Conservation (phyloP, 306 rosid genomes). For the Cucumis hystrix region DNA sequence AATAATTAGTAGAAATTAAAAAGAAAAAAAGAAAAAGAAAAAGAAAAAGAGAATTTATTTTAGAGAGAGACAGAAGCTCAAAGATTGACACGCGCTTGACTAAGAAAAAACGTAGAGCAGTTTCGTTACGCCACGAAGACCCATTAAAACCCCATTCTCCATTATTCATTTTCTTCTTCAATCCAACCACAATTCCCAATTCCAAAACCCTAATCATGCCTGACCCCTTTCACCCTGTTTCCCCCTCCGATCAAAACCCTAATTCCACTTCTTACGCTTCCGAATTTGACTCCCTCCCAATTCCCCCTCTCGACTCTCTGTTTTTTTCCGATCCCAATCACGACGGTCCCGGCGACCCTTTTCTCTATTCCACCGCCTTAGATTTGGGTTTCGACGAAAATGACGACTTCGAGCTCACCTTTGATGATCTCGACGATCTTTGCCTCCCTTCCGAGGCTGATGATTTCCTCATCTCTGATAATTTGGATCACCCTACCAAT, state of each 20-base stretch:
- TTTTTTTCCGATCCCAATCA: constrained; percentile 18
- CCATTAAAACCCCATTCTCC: background rate
- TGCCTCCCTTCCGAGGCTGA: constrained; percentile 46
- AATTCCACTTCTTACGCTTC: constrained; percentile 15
- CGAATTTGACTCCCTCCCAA: constrained; percentile 27
- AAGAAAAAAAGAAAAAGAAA: no score
- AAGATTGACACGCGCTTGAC: constrained; percentile 1
- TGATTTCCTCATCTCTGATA: constrained; percentile 37
- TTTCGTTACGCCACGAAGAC: background rate
- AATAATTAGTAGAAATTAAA: no score
- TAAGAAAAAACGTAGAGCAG: background rate
- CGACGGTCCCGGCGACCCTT: background rate
- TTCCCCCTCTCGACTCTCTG: constrained; percentile 47
- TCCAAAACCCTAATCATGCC: constrained; percentile 29
- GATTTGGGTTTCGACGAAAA: constrained; percentile 25
- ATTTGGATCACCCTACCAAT: constrained; percentile 9
- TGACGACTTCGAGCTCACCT: constrained; percentile 46
- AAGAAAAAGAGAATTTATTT: no score
- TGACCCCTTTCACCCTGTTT: constrained; percentile 7
- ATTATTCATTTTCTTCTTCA: background rate
- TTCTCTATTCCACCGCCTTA: constrained; percentile 37
- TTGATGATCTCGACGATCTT: constrained; percentile 52
- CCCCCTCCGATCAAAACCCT: constrained; percentile 10
- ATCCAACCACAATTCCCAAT: background rate
- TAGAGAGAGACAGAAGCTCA: background rate